Percentiles rank a stretch among this genome's conserved stretches.
Evolutionary conservation across 176 grass and related monocot genomes (phyloP).

Genomic region (Metroxylon sagu): DNA sequence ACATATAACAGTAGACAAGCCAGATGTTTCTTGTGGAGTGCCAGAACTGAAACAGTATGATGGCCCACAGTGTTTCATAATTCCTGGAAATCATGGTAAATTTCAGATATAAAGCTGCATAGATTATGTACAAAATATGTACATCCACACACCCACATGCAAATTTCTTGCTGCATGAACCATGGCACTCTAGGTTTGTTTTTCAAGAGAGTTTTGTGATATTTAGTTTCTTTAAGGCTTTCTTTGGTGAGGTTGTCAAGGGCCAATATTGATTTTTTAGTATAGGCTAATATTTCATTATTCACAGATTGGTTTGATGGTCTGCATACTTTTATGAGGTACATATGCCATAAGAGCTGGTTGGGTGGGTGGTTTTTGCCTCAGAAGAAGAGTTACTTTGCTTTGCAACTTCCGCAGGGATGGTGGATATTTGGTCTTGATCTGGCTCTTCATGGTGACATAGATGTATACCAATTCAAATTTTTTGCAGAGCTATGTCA

Average conservation of each 20-base stretch:
- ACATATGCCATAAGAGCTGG: constrained; percentile 94
- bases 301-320: constrained; percentile 99
- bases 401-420: constrained; percentile 84
- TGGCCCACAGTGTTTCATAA: constrained; percentile 90
- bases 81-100: constrained; percentile 95
- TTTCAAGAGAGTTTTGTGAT: too few species aligned
- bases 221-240: too few species aligned
- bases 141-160: too few species aligned
- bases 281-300: neutral
- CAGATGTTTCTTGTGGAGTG: constrained; percentile 19
- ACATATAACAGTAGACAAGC: constrained; percentile 17
- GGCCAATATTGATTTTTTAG: too few species aligned
- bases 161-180: too few species aligned
- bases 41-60: constrained; percentile 55
- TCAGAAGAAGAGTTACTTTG: constrained; percentile 99
- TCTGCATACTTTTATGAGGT: constrained; percentile 93
- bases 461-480: constrained; percentile 97
- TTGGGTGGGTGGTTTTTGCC: constrained; percentile 96
- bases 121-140: too few species aligned
- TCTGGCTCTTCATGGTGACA: constrained; percentile 91
- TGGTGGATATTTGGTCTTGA: constrained; percentile 99
- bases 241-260: too few species aligned
- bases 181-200: too few species aligned
- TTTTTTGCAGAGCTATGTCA: constrained; percentile 89
- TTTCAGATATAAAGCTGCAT: neutral